Conservation (phyloP, 441 rosid genomes). For the Erysimum cheiri region DNA sequence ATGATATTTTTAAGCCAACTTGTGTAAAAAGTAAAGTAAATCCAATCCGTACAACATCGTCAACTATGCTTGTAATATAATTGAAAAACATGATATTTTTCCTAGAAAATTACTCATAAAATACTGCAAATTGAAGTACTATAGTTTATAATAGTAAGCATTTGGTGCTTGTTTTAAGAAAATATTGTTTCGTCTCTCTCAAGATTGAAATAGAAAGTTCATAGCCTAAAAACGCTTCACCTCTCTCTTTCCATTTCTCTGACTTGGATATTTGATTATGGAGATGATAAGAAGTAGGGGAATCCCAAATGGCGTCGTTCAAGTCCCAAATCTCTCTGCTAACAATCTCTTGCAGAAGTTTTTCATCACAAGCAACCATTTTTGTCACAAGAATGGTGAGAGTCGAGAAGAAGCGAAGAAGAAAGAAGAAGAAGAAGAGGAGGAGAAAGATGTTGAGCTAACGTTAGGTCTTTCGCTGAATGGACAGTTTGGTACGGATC, state of each 20-base stretch:
- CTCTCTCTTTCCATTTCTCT: neutral
- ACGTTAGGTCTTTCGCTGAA: slow-evolving; percentile 82
- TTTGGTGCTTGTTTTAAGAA: slow-evolving; percentile 36
- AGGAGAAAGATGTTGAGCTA: slow-evolving; percentile 62
- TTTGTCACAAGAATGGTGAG: slow-evolving; percentile 47
- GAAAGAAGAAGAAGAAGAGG: slow-evolving; percentile 40
- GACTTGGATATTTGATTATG: slow-evolving; percentile 10
- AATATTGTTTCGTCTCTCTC: slow-evolving; percentile 34
- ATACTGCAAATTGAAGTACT: slow-evolving; percentile 41
- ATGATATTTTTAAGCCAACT: slow-evolving; percentile 16
- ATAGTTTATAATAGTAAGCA: slow-evolving; percentile 29
- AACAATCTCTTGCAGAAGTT: slow-evolving; percentile 40
- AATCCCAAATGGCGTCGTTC: slow-evolving; percentile 36
- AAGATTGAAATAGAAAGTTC: slow-evolving; percentile 1
- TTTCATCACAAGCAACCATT: slow-evolving; percentile 34
- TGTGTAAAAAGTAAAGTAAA: slow-evolving; percentile 32
- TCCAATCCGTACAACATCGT: slow-evolving; percentile 38
- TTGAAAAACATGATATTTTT: slow-evolving; percentile 18
- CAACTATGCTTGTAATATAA: slow-evolving; percentile 39
- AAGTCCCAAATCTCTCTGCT: slow-evolving; percentile 33
- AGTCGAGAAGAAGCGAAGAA: slow-evolving; percentile 36
- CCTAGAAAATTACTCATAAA: slow-evolving; percentile 22
- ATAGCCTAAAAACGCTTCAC: neutral
- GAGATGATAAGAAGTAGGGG: slow-evolving; percentile 40
- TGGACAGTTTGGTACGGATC: slow-evolving; percentile 89